A percentile compares a stretch with the other conserved stretches of the same genome.
Conservation (phyloP, 2,329 filamentous ascomycete species). For the Aspergillus sp. region DNA sequence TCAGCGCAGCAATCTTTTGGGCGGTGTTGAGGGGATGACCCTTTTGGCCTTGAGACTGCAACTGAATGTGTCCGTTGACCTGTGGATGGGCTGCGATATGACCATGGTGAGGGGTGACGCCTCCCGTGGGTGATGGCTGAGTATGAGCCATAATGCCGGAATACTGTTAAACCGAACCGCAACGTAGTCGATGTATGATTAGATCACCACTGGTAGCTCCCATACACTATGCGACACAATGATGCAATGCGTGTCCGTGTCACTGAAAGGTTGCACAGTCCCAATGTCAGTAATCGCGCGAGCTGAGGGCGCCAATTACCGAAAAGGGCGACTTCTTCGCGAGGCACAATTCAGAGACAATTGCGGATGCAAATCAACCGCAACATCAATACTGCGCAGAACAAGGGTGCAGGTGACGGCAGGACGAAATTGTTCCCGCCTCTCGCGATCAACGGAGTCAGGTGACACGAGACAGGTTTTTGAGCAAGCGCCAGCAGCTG, state of each 20-base stretch:
- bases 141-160: conserved; percentile 66
- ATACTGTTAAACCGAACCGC: conserved; percentile 7
- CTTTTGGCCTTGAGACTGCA: conserved; percentile 52
- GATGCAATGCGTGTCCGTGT: conserved; percentile 29
- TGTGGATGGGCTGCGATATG: conserved; percentile 34
- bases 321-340: background rate
- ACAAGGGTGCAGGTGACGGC: background rate
- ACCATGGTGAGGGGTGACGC: conserved; percentile 63
- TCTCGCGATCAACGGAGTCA: conserved; percentile 8
- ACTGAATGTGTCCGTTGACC: conserved; percentile 57
- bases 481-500: conserved; percentile 2
- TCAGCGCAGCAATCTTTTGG: conserved; percentile 74
- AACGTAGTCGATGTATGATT: conserved; percentile 9
- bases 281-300: conserved; percentile 16
- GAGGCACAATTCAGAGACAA: background rate
- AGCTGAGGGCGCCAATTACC: conserved; percentile 8
- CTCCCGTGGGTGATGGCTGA: conserved; percentile 76
- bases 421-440: background rate
- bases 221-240: conserved; percentile 30
- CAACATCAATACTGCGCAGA: background rate
- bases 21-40: conserved; percentile 63
- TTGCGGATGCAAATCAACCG: background rate
- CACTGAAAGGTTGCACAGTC: conserved; percentile 19
- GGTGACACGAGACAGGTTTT: background rate
- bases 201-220: conserved; percentile 7